Percentiles rank a stretch among this genome's conserved stretches.
These are phyloP conservation scores for Penicillium parvum DNA, from an alignment of 495 filamentous ascomycete species.

Conservation along the genomic window DNA sequence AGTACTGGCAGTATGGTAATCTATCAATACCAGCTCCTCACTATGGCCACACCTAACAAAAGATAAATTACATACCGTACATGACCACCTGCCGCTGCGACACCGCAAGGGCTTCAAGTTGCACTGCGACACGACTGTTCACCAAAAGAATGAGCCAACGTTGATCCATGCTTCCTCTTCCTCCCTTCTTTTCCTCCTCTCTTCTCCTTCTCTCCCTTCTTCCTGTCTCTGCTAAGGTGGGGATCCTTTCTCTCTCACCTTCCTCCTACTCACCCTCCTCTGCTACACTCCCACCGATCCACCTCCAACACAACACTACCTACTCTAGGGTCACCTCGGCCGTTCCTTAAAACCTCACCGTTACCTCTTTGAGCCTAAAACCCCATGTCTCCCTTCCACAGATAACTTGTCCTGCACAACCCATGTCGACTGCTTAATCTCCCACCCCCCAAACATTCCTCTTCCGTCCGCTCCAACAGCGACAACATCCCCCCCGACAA, in stretches of 20 bases:
- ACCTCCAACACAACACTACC: conserved; percentile 24
- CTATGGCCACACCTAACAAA: conserved; percentile 26
- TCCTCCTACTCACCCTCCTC: conserved; percentile 3
- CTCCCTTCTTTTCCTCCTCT: neutral
- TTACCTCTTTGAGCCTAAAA: conserved; percentile 16
- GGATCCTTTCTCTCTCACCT: conserved; percentile 7
- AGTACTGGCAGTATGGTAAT: too few relatives aligned
- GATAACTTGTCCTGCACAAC: neutral
- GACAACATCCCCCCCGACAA: conserved; percentile 17
- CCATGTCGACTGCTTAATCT: neutral
- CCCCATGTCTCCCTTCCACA: conserved; percentile 9
- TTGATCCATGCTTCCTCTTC: conserved; percentile 35
- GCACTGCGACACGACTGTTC: conserved; percentile 22
- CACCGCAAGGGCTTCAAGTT: conserved; percentile 29
- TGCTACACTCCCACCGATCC: conserved; percentile 27
- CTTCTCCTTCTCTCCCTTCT: conserved; percentile 3
- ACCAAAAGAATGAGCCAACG: conserved; percentile 36
- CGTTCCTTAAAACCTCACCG: conserved; percentile 9
- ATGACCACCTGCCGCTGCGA: conserved; percentile 13
- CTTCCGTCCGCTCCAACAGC: conserved; percentile 8
- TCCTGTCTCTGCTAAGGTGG: conserved; percentile 2
- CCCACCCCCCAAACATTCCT: neutral
- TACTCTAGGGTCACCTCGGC: conserved; percentile 27
- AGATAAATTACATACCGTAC: neutral
- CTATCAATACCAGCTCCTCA: conserved; percentile 5